Evolutionary conservation across 495 filamentous ascomycete genomes (phyloP), one percentile per base, ranked within the genome.

Genomic region (Apodospora peruviana): DNA sequence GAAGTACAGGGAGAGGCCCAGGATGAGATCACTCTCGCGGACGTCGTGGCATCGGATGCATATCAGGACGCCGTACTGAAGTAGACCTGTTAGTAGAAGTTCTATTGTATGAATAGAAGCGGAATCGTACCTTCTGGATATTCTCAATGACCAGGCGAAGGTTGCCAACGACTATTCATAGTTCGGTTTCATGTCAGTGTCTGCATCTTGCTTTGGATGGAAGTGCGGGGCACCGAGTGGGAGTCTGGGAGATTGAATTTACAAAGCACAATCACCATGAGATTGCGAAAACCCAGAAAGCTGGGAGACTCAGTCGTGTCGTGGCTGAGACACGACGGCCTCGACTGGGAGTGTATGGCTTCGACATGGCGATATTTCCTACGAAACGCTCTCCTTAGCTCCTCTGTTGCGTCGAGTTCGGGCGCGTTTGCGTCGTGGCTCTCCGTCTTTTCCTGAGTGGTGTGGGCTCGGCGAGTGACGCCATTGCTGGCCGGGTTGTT

Each of bases 221-320:
- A 37, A 37, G 4, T 44, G 4, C 14, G 4, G 4, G 5, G 23
- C 17, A 18, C 4, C 20, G n/a, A n/a, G 21, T 20, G 7, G 39
- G n/a, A 18, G 1, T 23, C 10, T 21, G 36, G 27, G n/a, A n/a
- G n/a, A n/a, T n/a, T 18, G 14, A 0, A 48, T 72, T 35, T 78
- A 93, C 90, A 82, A 44, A 96, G 68, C 32, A 95, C 88, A 52
- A 97, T 83, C 11, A 95, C 88, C 91, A 96, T 96, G 40, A 98
- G 74, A 56, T 98, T 98, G 25, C 91, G 76, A 58, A 98, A 97
- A 0, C 93, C 93, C 36, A 95, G 64, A 61, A 96, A 97, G 60
- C 87, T 95, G 18, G 91, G 87, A 14, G 82, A 69, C 8, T 67
- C 71, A 36, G 79, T 71, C 1, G 88, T 72, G 59, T 96, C 93